These are phyloP conservation scores for Ascomycota sp. DNA, from an alignment of 2,329 filamentous ascomycete genomes.

Conservation along the genomic window DNA sequence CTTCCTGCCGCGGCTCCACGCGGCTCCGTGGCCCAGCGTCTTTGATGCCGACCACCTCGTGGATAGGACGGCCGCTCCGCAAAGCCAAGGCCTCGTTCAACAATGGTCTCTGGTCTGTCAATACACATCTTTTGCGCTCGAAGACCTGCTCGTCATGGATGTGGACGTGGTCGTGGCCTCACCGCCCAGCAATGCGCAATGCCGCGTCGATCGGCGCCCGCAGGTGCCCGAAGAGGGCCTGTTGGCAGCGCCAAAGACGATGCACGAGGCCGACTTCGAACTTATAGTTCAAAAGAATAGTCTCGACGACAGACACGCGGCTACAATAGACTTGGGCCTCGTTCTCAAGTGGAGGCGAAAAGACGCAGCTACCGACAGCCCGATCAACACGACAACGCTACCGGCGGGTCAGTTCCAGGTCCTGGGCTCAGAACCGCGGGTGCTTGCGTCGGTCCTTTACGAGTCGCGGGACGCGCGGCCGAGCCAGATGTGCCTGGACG, in stretches of 20 bases:
- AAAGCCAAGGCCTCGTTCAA: constrained; percentile 47
- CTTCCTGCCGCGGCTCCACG: constrained; percentile 58
- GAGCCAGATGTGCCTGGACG: constrained; percentile 23
- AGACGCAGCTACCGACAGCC: constrained; percentile 9
- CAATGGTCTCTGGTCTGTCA: constrained; percentile 60
- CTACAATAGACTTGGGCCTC: constrained; percentile 55
- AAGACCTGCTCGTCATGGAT: constrained; percentile 43
- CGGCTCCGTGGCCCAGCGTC: constrained; percentile 68
- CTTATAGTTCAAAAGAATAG: constrained; percentile 55
- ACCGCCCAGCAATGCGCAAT: constrained; percentile 41
- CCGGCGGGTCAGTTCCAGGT: constrained; percentile 63
- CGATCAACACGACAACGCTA: constrained; percentile 43
- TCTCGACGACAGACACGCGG: constrained; percentile 63
- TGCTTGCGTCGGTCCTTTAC: constrained; percentile 41
- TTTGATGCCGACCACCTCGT: constrained; percentile 42
- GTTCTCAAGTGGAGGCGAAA: constrained; percentile 57
- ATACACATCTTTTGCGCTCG: constrained; percentile 57
- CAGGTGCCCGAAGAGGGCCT: constrained; percentile 20
- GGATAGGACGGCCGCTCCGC: constrained; percentile 8
- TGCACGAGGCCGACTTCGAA: constrained; percentile 53
- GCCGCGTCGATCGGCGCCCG: constrained; percentile 22
- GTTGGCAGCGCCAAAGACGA: constrained; percentile 41
- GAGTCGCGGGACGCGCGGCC: constrained; percentile 10
- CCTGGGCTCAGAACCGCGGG: constrained; percentile 68
- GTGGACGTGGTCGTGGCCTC: constrained; percentile 41